Base-by-base conservation (phyloP, 306 rosid genomes). In the Citrullus mucosospermus region DNA sequence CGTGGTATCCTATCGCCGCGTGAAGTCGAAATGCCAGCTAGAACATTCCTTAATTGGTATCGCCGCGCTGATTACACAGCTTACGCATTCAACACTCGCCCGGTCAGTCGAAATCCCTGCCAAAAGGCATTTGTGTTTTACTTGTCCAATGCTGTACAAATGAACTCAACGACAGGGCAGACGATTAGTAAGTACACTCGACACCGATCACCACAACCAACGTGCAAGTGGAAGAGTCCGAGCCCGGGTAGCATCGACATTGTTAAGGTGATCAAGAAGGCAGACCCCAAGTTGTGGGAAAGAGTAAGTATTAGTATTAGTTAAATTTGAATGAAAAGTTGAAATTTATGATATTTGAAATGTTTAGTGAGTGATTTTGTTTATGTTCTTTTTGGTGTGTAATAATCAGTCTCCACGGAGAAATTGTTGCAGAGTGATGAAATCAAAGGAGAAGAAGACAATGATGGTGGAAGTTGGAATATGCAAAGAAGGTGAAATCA, bases 41-140 rank as follows among this genome's bases (percentile, higher is more conserved):
- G 99, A 72, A 92, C 99, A 1, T 96, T 96, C 85, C 84, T 96
- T 72, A 96, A 96, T 61, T 96, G 99, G 99, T 93, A 96, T 44
- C 87, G 80, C 54, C 90, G 93, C 65, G 99, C 97, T 3, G 99
- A 96, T 82, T 96, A 91, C 85, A 96, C 92, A 3, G 99, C 99
- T 0, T 96, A 96, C 12, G 96, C 99, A 20, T 96, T 96, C 86
- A 96, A 96, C 89, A 96, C 99, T 0, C 98, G 99, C 2, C 98
- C 99, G 0, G 98, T 96, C 54, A 88, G 81, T 77, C 86, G 97
- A 78, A 90, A 96, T 68, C 96, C 93, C 0, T 96, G 99, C 83
- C 99, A 96, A 60, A 96, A 96, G 74, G 96, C 99, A 38, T 90
- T 92, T 46, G 91, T 96, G 56, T 96, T 88, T 78, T 92, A 96